Percentiles rank a stretch among this genome's conserved stretches.
Evolutionary conservation across 1,284 basidiomycete genomes (phyloP).

Genomic region (Sutorius eximius): DNA sequence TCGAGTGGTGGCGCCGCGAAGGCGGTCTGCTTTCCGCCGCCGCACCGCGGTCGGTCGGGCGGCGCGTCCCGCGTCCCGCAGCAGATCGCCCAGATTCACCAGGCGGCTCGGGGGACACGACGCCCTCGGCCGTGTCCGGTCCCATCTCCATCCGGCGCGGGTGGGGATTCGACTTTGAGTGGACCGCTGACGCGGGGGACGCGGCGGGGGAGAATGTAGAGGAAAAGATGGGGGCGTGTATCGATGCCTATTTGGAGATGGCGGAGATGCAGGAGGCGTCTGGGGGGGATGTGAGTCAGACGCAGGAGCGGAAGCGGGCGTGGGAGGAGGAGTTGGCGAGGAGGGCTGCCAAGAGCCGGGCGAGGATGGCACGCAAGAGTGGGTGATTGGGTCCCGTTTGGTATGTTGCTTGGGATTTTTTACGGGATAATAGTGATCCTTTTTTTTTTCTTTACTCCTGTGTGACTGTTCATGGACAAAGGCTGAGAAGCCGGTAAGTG

Average conservation of each 20-base stretch:
- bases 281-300: conserved; percentile 61
- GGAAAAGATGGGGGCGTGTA: conserved; percentile 67
- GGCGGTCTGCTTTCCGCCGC: conserved; percentile 55
- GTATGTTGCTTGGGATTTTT: conserved; percentile 15
- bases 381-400: conserved; percentile 11
- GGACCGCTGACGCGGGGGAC: conserved; percentile 39
- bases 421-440: conserved; percentile 5
- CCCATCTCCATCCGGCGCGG: conserved; percentile 41
- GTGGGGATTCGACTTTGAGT: conserved; percentile 85
- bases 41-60: conserved; percentile 35
- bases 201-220: conserved; percentile 40
- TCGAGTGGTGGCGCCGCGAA: conserved; percentile 83
- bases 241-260: conserved; percentile 51
- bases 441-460: background rate
- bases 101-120: background rate
- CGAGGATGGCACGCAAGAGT: conserved; percentile 28
- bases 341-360: conserved; percentile 35
- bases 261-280: conserved; percentile 49
- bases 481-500: background rate
- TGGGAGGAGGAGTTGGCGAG: conserved; percentile 51
- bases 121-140: too few relatives aligned
- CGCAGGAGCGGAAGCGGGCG: conserved; percentile 66
- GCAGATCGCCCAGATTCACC: background rate
- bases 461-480: background rate
- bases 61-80: background rate